phyloP scores from a whole-genome alignment of 345 rosid genomes.

The Kandelia obovata region DNA sequence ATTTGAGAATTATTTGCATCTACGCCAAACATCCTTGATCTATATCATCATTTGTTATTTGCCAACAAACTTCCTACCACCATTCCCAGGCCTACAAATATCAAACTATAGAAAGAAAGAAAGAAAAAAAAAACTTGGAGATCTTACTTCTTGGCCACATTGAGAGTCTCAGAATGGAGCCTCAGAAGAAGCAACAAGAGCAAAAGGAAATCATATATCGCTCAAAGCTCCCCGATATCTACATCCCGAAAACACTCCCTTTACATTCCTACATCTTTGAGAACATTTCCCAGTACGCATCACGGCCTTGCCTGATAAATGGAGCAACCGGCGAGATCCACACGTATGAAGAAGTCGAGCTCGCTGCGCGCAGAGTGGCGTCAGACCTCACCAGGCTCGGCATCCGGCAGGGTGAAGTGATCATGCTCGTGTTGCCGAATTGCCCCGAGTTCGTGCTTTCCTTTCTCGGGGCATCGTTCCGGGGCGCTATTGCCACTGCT shows the following conservation, averaged over 20 bases:
- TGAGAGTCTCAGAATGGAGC: not conserved
- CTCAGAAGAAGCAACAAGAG: not conserved
- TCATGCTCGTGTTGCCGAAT: conserved; percentile 72
- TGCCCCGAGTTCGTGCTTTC: conserved; percentile 63
- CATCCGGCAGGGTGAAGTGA: conserved; percentile 54
- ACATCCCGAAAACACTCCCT: conserved; percentile 27
- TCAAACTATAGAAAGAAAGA: no score
- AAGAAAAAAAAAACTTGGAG: no score
- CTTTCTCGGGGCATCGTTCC: conserved; percentile 73
- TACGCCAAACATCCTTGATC: no score
- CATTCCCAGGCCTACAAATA: no score
- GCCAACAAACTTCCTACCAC: no score
- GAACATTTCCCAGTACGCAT: conserved; percentile 11
- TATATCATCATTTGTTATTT: no score
- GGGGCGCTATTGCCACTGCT: conserved; percentile 68
- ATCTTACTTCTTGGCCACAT: no score
- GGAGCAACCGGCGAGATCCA: conserved; percentile 51
- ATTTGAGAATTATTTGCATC: no score
- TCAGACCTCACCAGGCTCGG: conserved; percentile 56
- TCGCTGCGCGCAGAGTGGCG: conserved; percentile 54
- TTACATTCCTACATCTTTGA: conserved; percentile 23
- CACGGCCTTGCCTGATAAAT: conserved; percentile 43
- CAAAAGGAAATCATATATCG: conserved; percentile 22
- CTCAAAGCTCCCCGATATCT: conserved; percentile 29
- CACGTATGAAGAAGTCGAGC: conserved; percentile 67